Percentiles rank a stretch among this genome's conserved stretches.
These are phyloP conservation scores for Metarhizium anisopliae DNA, from an alignment of 2,329 filamentous ascomycete species.

Conservation along the genomic window DNA sequence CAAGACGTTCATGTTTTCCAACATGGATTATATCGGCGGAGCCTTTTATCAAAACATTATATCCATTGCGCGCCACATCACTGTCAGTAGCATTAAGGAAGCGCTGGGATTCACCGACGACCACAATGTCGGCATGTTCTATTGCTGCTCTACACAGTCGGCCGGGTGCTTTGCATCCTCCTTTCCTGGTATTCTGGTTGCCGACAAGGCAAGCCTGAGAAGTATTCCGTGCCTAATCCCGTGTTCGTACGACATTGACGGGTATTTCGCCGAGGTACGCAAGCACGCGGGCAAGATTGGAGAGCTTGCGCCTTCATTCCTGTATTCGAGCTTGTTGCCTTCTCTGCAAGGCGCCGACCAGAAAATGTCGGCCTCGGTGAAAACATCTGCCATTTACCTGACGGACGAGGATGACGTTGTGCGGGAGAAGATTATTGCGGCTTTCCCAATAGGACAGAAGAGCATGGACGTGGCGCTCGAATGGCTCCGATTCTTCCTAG, in stretches of 20 bases:
- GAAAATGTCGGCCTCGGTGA: slow-evolving; percentile 73
- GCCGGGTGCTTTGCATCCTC: background rate
- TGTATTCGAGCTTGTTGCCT: slow-evolving; percentile 71
- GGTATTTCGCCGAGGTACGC: slow-evolving; percentile 65
- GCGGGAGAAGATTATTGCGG: too few relatives aligned
- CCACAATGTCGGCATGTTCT: background rate
- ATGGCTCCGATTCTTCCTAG: too few relatives aligned
- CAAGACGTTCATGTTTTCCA: slow-evolving; percentile 86
- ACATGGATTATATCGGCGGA: slow-evolving; percentile 61
- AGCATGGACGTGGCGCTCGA: too few relatives aligned
- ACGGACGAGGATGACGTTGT: too few relatives aligned
- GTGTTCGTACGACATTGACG: slow-evolving; percentile 53
- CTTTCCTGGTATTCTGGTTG: background rate
- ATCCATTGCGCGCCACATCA: slow-evolving; percentile 42
- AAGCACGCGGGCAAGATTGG: slow-evolving; percentile 54
- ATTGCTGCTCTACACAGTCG: background rate
- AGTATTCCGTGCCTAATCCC: slow-evolving; percentile 81
- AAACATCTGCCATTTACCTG: slow-evolving; percentile 68
- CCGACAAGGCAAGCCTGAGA: slow-evolving; percentile 47
- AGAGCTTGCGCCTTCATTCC: slow-evolving; percentile 67
- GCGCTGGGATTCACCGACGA: background rate
- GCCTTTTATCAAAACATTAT: slow-evolving; percentile 59
- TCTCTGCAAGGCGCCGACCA: slow-evolving; percentile 82
- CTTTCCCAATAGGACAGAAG: too few relatives aligned
- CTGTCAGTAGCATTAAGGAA: background rate